Conservation (phyloP, 495 filamentous ascomycete species). For the Xylaria cubensis region DNA sequence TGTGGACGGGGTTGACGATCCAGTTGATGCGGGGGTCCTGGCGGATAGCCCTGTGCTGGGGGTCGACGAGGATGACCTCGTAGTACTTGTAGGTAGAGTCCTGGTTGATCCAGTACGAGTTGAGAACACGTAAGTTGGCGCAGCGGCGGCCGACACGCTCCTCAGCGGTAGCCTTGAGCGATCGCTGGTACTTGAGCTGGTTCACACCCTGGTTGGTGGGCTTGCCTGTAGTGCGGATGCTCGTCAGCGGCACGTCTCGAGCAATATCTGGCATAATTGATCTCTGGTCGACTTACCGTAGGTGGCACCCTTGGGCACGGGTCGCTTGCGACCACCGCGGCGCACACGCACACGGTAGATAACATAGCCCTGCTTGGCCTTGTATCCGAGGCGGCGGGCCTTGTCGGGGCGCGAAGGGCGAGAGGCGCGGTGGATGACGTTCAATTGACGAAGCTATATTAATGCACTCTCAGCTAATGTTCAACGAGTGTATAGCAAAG, state of each 20-base stretch:
- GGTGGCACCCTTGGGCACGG: slow-evolving; percentile 96
- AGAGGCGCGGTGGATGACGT: slow-evolving; percentile 98
- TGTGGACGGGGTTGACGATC: slow-evolving; percentile 99
- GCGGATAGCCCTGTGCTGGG: slow-evolving; percentile 99
- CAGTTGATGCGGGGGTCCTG: slow-evolving; percentile 99
- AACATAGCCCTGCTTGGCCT: slow-evolving; percentile 99
- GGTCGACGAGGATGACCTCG: slow-evolving; percentile 99
- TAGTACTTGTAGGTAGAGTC: slow-evolving; percentile 99
- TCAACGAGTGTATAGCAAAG: slow-evolving; percentile 99
- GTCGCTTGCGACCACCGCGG: slow-evolving; percentile 96
- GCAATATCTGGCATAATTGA: not conserved
- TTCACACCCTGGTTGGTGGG: slow-evolving; percentile 99
- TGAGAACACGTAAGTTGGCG: slow-evolving; percentile 97
- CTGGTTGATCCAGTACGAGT: slow-evolving; percentile 99
- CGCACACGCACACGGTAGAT: slow-evolving; percentile 99
- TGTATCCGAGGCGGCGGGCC: slow-evolving; percentile 99
- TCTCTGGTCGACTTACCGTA: slow-evolving; percentile 70
- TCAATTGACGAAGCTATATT: slow-evolving; percentile 99
- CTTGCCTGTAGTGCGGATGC: slow-evolving; percentile 70
- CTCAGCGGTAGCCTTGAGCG: slow-evolving; percentile 94
- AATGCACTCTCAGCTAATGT: slow-evolving; percentile 99
- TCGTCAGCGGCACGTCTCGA: slow-evolving; percentile 29
- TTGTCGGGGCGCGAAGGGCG: slow-evolving; percentile 99
- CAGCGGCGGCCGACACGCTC: slow-evolving; percentile 99
- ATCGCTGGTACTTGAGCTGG: slow-evolving; percentile 99